These are phyloP conservation scores for Pythium rishiriense DNA, from an alignment of 352 stramenopile species.

Conservation along the genomic window DNA sequence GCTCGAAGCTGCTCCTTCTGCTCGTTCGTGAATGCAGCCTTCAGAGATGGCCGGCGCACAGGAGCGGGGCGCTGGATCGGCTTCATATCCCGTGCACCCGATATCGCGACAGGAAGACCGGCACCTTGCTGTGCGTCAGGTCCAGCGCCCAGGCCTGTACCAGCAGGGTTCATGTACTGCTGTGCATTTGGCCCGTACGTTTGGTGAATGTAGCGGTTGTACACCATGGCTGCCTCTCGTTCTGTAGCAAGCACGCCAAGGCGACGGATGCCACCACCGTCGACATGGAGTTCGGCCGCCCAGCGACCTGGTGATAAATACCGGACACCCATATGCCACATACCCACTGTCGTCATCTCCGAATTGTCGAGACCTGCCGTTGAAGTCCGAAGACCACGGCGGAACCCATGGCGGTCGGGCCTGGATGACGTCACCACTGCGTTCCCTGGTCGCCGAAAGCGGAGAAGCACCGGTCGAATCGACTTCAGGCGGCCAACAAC, in stretches of 20 bases:
- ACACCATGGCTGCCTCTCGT: constrained; percentile 76
- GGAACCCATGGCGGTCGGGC: constrained; percentile 48
- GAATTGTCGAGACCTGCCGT: constrained; percentile 69
- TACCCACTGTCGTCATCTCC: constrained; percentile 71
- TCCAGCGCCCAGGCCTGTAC: constrained; percentile 24
- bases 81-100: constrained; percentile 58
- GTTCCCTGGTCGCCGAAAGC: constrained; percentile 62
- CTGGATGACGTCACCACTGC: constrained; percentile 23
- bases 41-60: constrained; percentile 39
- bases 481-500: constrained; percentile 85
- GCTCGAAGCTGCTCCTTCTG: constrained; percentile 88
- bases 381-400: constrained; percentile 63
- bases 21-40: constrained; percentile 72
- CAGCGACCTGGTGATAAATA: constrained; percentile 76
- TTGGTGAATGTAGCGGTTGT: constrained; percentile 88
- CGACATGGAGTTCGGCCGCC: constrained; percentile 81
- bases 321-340: constrained; percentile 85
- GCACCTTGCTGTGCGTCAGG: constrained; percentile 21
- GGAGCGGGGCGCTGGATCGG: constrained; percentile 42
- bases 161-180: constrained; percentile 87
- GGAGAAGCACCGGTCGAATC: constrained; percentile 69
- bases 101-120: constrained; percentile 46
- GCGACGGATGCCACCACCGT: constrained; percentile 77
- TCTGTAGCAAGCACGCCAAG: constrained; percentile 71
- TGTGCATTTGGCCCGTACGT: constrained; percentile 77